phyloP scores from a whole-genome alignment of 2,329 filamentous ascomycete species.

The Xylariaceae sp. region DNA sequence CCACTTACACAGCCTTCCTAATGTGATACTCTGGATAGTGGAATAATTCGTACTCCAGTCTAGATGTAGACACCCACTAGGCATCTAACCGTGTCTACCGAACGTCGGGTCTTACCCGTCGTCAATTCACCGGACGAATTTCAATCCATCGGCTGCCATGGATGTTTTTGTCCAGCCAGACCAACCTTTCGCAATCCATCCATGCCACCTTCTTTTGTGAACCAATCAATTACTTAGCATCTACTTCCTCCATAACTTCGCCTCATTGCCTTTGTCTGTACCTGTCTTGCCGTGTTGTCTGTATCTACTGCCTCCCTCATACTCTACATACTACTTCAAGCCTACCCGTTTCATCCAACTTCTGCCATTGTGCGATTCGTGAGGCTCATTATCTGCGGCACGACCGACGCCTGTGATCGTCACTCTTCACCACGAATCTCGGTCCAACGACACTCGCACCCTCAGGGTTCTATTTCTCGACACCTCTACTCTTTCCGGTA shows the following conservation, averaged over 20 bases:
- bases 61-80: too few relatives aligned
- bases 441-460: background rate
- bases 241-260: background rate
- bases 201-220: conserved; percentile 6
- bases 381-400: background rate
- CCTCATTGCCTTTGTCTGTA: background rate
- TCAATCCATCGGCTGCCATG: too few relatives aligned
- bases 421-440: background rate
- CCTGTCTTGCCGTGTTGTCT: background rate
- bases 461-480: background rate
- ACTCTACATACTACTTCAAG: background rate
- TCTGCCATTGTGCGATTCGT: background rate
- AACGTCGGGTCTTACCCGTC: too few relatives aligned
- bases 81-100: too few relatives aligned
- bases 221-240: background rate
- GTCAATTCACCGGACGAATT: too few relatives aligned
- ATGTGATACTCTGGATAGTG: too few relatives aligned
- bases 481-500: background rate
- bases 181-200: conserved; percentile 1
- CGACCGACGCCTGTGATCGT: background rate
- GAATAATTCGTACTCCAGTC: too few relatives aligned
- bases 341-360: background rate
- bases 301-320: background rate
- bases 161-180: background rate
- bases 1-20: too few relatives aligned